These are phyloP conservation scores for Cercophora newfieldiana DNA, from an alignment of 495 filamentous ascomycete genomes.

Conservation along the genomic window DNA sequence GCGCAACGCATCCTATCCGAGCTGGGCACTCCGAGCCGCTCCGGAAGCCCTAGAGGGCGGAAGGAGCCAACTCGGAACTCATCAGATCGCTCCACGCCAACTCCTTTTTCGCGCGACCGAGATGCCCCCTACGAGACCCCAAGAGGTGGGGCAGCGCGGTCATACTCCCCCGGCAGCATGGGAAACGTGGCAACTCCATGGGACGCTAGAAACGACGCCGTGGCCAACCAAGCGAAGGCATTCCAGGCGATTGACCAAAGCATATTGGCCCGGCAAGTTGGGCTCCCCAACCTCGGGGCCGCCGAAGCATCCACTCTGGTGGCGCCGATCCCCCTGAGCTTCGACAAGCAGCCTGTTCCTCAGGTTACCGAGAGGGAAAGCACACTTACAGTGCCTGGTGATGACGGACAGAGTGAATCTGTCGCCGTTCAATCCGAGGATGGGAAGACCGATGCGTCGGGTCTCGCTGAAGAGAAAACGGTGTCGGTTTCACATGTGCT, in stretches of 20 bases:
- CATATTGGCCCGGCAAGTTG: conserved; percentile 49
- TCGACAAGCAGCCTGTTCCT: conserved; percentile 33
- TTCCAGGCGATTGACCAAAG: conserved; percentile 56
- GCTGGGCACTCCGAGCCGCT: conserved; percentile 50
- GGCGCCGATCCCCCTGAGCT: conserved; percentile 42
- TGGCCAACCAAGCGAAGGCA: conserved; percentile 47
- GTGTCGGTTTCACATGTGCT: conserved; percentile 83
- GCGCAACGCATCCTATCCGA: conserved; percentile 58
- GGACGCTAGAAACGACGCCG: conserved; percentile 30
- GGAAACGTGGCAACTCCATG: conserved; percentile 21
- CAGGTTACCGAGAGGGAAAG: not conserved
- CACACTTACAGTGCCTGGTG: conserved; percentile 11
- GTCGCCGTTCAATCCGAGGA: conserved; percentile 41
- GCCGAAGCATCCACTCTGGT: conserved; percentile 27
- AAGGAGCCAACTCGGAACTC: conserved; percentile 37
- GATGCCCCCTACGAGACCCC: conserved; percentile 32
- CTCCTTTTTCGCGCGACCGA: conserved; percentile 33
- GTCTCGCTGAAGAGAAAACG: conserved; percentile 39
- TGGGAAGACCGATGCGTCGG: conserved; percentile 38
- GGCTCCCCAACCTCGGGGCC: conserved; percentile 31
- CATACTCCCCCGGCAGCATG: conserved; percentile 40
- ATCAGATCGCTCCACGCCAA: conserved; percentile 34
- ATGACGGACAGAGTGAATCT: conserved; percentile 20
- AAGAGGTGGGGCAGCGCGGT: conserved; percentile 26
- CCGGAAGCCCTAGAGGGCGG: conserved; percentile 50